Base-by-base conservation (phyloP, 768 basidiomycete species). In the Cystofilobasidium bisporidii region DNA sequence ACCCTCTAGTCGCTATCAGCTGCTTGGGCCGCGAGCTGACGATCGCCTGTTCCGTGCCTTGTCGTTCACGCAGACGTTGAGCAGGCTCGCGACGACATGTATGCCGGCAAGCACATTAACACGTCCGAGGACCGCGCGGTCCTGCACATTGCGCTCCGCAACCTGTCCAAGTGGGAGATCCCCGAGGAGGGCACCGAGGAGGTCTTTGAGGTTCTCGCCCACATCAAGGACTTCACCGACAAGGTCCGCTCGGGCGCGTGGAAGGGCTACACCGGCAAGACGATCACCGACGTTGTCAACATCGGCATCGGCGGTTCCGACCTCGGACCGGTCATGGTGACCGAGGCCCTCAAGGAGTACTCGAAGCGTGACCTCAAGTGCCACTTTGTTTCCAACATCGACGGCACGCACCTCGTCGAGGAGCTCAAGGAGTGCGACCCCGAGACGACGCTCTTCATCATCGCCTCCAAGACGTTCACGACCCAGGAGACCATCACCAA, bases 401-500 rank as follows among this genome's bases (percentile, higher is more conserved):
- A 99, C 75, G 96, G 96, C 18, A 97, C 93, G 0, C 96, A 99
- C 76, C 81, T 99, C 69, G 89, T 90, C 6, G 96, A 99, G 81
- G 88, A 86, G 0, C 78, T 93, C 38, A 82, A 83, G 61, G 73
- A 82, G 64, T 90, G 88, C 78, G 82, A 98, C 77, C 87, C 90
- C 1, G 92, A 98, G 78, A 86, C 86, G 32, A 97, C 96, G 4
- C 80, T 99, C 68, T 98, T 98, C 82, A 94, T 98, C 80, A 87
- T 98, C 73, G 94, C 94, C n/a, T 87, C 85, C 77, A 98, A 99
- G 83, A 98, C 96, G 2, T 99, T 98, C 78, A 99, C 96, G 24
- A 99, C 96, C 12, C 94, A 99, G 80, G 96, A 99, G 82, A 98
- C 94, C 22, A 97, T 98, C 80, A 98, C 96, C 71, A 99, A 99